Evolutionary conservation across 2,329 filamentous ascomycete genomes (phyloP), one percentile per base, ranked within the genome.

Genomic region (Diaporthe vaccinii): DNA sequence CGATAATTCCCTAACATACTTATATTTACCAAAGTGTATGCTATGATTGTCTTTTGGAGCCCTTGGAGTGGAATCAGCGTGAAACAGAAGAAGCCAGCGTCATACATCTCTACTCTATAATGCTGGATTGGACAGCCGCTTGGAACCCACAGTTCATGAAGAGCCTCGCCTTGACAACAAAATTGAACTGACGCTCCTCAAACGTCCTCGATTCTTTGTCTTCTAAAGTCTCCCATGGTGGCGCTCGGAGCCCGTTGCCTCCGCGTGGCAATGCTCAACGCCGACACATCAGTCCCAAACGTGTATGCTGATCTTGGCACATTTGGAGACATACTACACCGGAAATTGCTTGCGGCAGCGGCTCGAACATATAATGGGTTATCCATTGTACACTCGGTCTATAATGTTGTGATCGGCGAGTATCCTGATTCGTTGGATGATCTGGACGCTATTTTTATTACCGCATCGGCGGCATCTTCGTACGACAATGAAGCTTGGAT

Each of bases 231-330:
- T 20, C 15, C 12, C 31, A 68, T 17, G 14, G 68, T 74, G 72
- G 6, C 31, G 4, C 51, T 31, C 41, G 44, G 31, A n/a, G 8
- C 10, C 17, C 57, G 41, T 22, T 49, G 28, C 57, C 20, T 75
- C n/a, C 74, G 74, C 8, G 34, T 75, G 17, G 74, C 74, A 17
- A 73, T 75, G 74, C 70, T 75, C 20, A 75, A 75, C 49, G 74
- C 74, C 51, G 74, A 75, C n/a, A 73, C 70, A 49, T 75, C 74
- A 8, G 46, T 41, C n/a, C 74, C 74, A 4, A 75, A 75, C 22
- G 58, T 57, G 36, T 75, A 75, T 34, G 74, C 74, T 14, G 5
- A 59, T 28, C 58, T 75, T 31, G 74, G 74, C 10, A 75, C 74
- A 0, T 75, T 75, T 34, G 74, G 74, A 25, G 74, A 75, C 70